phyloP scores from a whole-genome alignment of 2,329 filamentous ascomycete species.

The Curvularia lunata region DNA sequence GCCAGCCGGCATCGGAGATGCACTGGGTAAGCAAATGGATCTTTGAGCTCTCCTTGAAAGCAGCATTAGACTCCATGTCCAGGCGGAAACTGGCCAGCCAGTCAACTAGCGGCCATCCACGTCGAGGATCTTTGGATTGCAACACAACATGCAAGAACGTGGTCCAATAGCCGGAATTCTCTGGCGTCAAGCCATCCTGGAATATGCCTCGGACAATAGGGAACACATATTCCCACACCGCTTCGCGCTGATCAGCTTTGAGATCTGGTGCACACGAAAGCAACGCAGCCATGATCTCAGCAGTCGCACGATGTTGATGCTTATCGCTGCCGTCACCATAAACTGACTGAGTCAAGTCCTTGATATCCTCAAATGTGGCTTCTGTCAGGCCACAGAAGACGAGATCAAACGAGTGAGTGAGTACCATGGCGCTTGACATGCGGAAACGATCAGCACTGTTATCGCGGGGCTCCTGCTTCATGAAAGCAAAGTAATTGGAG shows the following conservation, averaged over 20 bases:
- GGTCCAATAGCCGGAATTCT: conserved; percentile 94
- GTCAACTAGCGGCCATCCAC: conserved; percentile 84
- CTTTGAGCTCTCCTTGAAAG: conserved; percentile 98
- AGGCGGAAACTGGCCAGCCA: conserved; percentile 83
- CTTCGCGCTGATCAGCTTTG: conserved; percentile 72
- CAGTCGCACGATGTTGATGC: conserved; percentile 93
- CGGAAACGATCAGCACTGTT: conserved; percentile 82
- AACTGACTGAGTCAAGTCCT: conserved; percentile 75
- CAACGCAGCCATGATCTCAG: conserved; percentile 89
- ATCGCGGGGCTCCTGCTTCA: conserved; percentile 96
- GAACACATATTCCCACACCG: conserved; percentile 88
- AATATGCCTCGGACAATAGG: conserved; percentile 87
- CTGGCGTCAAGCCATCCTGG: conserved; percentile 88
- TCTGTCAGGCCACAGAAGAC: conserved; percentile 79
- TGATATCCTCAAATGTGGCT: conserved; percentile 85
- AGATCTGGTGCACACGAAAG: conserved; percentile 82
- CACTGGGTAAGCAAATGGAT: conserved; percentile 88
- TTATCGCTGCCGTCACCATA: conserved; percentile 96
- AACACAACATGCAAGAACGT: conserved; percentile 90
- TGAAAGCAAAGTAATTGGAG: conserved; percentile 82
- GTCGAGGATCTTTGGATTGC: conserved; percentile 86
- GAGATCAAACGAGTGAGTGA: conserved; percentile 89
- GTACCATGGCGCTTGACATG: conserved; percentile 82
- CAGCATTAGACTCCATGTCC: conserved; percentile 93
- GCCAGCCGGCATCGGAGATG: conserved; percentile 90